Evolutionary conservation across 371 early-diverging fungal genomes (phyloP).

Genomic region (Mortierella sp.): DNA sequence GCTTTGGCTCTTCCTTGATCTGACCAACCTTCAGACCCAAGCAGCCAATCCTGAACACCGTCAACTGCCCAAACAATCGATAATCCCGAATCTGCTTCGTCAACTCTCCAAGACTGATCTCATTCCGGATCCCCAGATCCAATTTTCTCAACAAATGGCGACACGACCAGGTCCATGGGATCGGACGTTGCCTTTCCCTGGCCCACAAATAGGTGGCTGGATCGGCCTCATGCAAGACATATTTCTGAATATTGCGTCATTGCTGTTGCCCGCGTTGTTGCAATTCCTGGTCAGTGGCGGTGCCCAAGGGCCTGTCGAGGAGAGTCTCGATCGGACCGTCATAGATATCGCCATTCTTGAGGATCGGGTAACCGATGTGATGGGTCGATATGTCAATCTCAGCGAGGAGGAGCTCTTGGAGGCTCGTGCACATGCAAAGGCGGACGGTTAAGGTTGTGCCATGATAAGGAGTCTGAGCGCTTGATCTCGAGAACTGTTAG

Average conservation of each 20-base stretch:
- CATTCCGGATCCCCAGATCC: not conserved
- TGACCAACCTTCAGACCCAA: not conserved
- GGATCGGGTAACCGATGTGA: not conserved
- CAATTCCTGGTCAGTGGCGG: not conserved
- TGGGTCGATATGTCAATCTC: not conserved
- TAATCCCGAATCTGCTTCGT: not conserved
- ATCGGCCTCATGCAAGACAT: not conserved
- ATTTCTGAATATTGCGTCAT: not conserved
- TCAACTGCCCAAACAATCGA: not conserved
- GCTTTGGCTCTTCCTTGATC: not conserved
- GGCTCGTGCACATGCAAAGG: not conserved
- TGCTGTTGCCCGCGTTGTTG: not conserved
- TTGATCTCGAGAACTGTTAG: not conserved
- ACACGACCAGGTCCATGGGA: not conserved
- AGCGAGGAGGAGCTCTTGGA: not conserved
- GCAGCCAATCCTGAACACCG: not conserved
- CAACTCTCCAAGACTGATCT: not conserved
- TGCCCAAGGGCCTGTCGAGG: not conserved
- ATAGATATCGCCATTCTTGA: not conserved
- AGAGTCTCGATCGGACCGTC: not conserved
- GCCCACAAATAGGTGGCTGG: not conserved
- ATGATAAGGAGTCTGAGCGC: not conserved
- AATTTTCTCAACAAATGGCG: not conserved
- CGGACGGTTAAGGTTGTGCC: not conserved
- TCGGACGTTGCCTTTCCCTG: not conserved